Evolutionary conservation across 2,329 filamentous ascomycete genomes (phyloP), one percentile per base, ranked within the genome.

Genomic region (Sporothrix dimorphospora): DNA sequence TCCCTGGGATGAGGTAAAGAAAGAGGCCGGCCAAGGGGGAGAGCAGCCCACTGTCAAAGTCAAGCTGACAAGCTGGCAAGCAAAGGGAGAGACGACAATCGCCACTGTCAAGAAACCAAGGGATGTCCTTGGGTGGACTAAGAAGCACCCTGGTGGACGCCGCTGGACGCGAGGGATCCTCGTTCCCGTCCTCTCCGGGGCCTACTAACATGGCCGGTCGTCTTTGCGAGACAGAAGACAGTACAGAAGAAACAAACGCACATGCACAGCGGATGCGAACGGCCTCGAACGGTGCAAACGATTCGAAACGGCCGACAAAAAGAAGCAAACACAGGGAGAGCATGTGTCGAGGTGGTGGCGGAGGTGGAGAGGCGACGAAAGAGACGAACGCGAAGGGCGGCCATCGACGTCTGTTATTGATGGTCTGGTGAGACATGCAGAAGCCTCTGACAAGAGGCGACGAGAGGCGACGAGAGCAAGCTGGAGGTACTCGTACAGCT

Each of bases 321-420:
- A 63, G n/a, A 65, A 16, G 12, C 12, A 65, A 65, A 2, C 40
- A 14, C 59, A 65, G 59, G 59, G 59, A 45, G 59, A 45, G 59
- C 59, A 45, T 65, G 59, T 65, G 59, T 63, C 38, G 57, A 63
- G 59, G 21, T 27, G 53, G 53, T 34, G 59, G 59, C 59, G 59
- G 59, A 63, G 38, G 59, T 45, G 38, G 38, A 38, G n/a, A 49
- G 7, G 38, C 6, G 16, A 24, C 8, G 34, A 5, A 5, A 16
- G 19, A 19, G 2, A 14, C 21, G n/a, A 19, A n/a, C n/a, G n/a
- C n/a, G n/a, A 57, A 34, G 30, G 53, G 12, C 1, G 12, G n/a
- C 21, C 11, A 30, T 63, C 21, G 59, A 6, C 11, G 19, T 2
- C 12, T 45, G 34, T 45, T 14, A 65, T 59, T 59, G 55, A 30